Evolutionary conservation across 2,329 filamentous ascomycete species (phyloP), one percentile per base, ranked within the genome.

Genomic region (Periconia macrospinosa): DNA sequence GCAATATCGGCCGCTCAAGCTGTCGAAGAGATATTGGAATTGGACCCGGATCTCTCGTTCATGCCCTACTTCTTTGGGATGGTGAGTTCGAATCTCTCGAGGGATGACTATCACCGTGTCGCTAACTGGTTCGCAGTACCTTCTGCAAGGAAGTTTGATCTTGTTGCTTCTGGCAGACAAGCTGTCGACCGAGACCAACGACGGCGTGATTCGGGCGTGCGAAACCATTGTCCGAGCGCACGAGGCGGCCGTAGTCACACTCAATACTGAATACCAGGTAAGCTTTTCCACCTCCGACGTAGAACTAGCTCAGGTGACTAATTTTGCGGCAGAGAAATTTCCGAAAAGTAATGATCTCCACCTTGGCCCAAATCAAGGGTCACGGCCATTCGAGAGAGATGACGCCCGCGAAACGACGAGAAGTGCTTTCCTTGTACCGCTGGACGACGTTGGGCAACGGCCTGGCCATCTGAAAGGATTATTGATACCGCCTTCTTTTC

Each of bases 51-150:
- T 56, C 80, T 96, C 41, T 92, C 92, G 69, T 95, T 95, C 73
- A 96, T 96, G 91, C 92, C 92, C 3, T 96, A 95, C 78, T 93
- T 96, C 77, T 96, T 96, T 63, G 92, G 92, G 56, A 93, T 96
- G 67, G 66, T 69, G 49, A 61, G 83, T 82, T n/a, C 18, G n/a
- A 2, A 8, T 45, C 33, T 14, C n/a, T 30, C 27, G 13, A 18
- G n/a, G 1, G 9, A 17, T 13, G n/a, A 30, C 6, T 23, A 5
- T n/a, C 40, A 19, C 42, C n/a, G 41, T 14, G 11, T 37, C 14
- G 42, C 61, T 62, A 43, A 65, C 45, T 20, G 14, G 7, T 2
- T 19, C 20, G 8, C 41, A 69, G 66, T 96, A 96, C 71, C 80
- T 96, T 5, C 78, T 97, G 15, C 92, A 96, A 69, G 92, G 92